Base-by-base conservation (phyloP, 2,329 filamentous ascomycete genomes). In the Juglanconis sp. region DNA sequence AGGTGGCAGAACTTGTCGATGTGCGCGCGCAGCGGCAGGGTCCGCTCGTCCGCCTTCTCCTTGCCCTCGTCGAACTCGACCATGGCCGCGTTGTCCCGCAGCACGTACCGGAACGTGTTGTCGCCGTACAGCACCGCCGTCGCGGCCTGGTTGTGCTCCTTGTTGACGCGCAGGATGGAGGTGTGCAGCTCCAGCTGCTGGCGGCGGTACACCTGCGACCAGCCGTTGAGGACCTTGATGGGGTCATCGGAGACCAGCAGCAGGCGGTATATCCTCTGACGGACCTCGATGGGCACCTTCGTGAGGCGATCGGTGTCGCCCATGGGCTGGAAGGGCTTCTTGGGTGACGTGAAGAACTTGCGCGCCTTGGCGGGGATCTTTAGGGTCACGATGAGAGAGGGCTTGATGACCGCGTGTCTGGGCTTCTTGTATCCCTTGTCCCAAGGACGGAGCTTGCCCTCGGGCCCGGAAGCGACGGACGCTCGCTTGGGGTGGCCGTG, bases 91-190 rank as follows among this genome's bases (percentile, higher is more conserved):
- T 53, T 67, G 61, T 82, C 78, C 1, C 80, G 74, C 11, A 82
- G 67, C 7, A 72, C 68, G 62, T 84, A 83, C 1, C 71, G 63
- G 61, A 84, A 84, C 0, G 55, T 71, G 53, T 84, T 84, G 34
- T 75, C 70, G 3, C 78, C 76, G 59, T 80, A 84, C 1, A 84
- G 70, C 4, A 82, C 67, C 1, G 65, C 65, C 2, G 72, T 63
- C 2, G 74, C 76, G 66, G 82, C 77, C 0, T 51, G 6, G 36
- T 72, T 72, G 34, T 79, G 64, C 1, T 60, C 56, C 3, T 63
- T 65, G 68, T 74, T 77, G 2, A 69, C 70, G 3, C 62, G 56
- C 31, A 84, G 67, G 48, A 84, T 73, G 0, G 61, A 62, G 2
- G 72, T 68, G 8, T 73, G 61, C 0, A 81, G 71, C 0, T 64